Percentiles rank a stretch among this genome's conserved stretches.
Evolutionary conservation across 1,284 basidiomycete genomes (phyloP).

Genomic region (Cutaneotrichosporon arboriforme): DNA sequence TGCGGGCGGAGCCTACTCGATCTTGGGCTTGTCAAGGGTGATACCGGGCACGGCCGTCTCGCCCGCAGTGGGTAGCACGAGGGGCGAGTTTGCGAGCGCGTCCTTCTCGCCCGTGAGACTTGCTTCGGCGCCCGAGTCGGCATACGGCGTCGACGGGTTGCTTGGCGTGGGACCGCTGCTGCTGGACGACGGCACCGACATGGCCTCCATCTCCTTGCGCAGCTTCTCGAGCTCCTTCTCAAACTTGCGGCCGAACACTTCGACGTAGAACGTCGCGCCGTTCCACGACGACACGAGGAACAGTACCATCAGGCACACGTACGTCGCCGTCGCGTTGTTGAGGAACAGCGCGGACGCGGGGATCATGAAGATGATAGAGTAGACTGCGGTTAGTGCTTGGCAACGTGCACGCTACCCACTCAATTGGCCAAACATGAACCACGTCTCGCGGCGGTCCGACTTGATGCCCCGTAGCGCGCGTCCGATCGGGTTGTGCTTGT

Average conservation of each 20-base stretch:
- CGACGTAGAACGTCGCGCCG: slow-evolving; percentile 65
- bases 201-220: slow-evolving; percentile 61
- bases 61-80: slow-evolving; percentile 29
- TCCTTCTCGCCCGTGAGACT: neutral
- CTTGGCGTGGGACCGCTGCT: slow-evolving; percentile 14
- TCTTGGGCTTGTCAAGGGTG: slow-evolving; percentile 13
- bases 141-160: slow-evolving; percentile 10
- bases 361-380: slow-evolving; percentile 76
- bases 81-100: slow-evolving; percentile 28
- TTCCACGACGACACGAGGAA: slow-evolving; percentile 68
- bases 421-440: slow-evolving; percentile 81
- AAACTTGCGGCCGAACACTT: slow-evolving; percentile 93
- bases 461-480: slow-evolving; percentile 59
- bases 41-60: slow-evolving; percentile 11
- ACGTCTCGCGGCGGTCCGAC: slow-evolving; percentile 59
- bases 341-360: slow-evolving; percentile 71
- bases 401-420: slow-evolving; percentile 51
- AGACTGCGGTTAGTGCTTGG: slow-evolving; percentile 55
- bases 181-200: slow-evolving; percentile 21
- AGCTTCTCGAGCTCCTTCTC: slow-evolving; percentile 81
- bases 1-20: neutral
- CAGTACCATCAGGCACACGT: slow-evolving; percentile 67
- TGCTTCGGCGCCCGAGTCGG: neutral
- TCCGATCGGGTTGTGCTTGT: slow-evolving; percentile 76
- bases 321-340: slow-evolving; percentile 67